Conservation (phyloP, 2,329 filamentous ascomycete genomes). For the Neofusicoccum parvum region DNA sequence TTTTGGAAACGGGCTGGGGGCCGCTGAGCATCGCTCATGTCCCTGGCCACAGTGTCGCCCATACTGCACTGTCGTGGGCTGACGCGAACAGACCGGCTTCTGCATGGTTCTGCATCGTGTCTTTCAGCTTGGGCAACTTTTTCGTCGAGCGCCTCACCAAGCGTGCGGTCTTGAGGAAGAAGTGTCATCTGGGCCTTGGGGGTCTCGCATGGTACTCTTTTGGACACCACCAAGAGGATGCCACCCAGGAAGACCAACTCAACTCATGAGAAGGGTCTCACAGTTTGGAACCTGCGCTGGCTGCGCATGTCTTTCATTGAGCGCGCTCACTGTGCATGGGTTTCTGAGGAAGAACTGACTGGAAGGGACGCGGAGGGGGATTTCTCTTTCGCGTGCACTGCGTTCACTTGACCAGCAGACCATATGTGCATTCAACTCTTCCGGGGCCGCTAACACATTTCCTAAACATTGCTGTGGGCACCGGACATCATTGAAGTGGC, state of each 20-base stretch:
- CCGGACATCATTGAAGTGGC: no score
- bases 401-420: no score
- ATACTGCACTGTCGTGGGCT: conserved; percentile 2
- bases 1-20: neutral
- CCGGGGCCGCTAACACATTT: no score
- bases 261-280: no score
- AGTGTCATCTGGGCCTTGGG: neutral
- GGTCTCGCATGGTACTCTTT: no score
- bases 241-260: no score
- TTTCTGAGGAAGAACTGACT: neutral
- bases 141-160: neutral
- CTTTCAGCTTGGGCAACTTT: neutral
- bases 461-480: no score
- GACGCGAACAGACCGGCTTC: neutral
- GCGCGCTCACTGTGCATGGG: neutral
- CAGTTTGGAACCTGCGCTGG: no score
- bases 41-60: neutral
- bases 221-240: neutral
- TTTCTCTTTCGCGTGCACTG: no score
- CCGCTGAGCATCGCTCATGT: conserved; percentile 1
- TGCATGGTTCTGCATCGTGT: neutral
- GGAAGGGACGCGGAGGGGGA: no score
- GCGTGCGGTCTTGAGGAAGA: conserved; percentile 5
- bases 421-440: no score
- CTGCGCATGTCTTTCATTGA: no score